Percentiles rank a stretch among this genome's conserved stretches.
Conservation (phyloP, 495 filamentous ascomycete genomes). For the Polyplosphaeria fusca region DNA sequence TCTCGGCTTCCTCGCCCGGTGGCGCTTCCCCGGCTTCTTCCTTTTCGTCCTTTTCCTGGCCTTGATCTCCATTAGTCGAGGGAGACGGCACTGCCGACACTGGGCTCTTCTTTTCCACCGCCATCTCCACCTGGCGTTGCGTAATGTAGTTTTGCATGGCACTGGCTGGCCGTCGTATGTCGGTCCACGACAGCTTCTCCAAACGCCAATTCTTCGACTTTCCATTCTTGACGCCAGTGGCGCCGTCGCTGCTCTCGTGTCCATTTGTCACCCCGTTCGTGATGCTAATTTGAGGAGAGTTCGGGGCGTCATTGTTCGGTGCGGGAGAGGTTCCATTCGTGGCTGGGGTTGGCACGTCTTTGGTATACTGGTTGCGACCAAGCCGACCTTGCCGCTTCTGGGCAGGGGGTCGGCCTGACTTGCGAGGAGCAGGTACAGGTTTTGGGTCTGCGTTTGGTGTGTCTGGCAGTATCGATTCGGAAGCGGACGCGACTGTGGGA, state of each 20-base stretch:
- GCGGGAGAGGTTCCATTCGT: slow-evolving; percentile 26
- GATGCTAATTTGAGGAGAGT: slow-evolving; percentile 27
- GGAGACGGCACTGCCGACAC: slow-evolving; percentile 9
- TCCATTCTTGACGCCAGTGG: slow-evolving; percentile 26
- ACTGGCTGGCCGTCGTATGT: slow-evolving; percentile 83
- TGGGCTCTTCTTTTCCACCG: slow-evolving; percentile 48
- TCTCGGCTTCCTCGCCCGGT: slow-evolving; percentile 19
- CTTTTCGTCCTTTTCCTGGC: too few species aligned
- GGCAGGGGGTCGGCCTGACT: slow-evolving; percentile 62
- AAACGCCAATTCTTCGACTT: slow-evolving; percentile 49
- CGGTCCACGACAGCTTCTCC: slow-evolving; percentile 78
- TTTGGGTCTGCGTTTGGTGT: slow-evolving; percentile 23
- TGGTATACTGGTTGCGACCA: slow-evolving; percentile 84
- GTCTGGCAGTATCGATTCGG: slow-evolving; percentile 25
- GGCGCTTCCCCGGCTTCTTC: not conserved
- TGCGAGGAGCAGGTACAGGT: slow-evolving; percentile 51
- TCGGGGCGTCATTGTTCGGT: slow-evolving; percentile 52
- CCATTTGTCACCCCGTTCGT: slow-evolving; percentile 28
- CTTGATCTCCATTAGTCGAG: slow-evolving; percentile 38
- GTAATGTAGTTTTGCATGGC: slow-evolving; percentile 87
- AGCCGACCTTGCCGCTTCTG: slow-evolving; percentile 62
- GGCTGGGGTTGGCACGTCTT: slow-evolving; percentile 58
- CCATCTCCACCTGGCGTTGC: slow-evolving; percentile 86
- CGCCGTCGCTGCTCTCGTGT: slow-evolving; percentile 37
- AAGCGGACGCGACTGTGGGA: slow-evolving; percentile 11